A percentile compares a stretch with the other conserved stretches of the same genome.
phyloP scores from a whole-genome alignment of 495 filamentous ascomycete genomes.

The Penicillium maclennaniae region DNA sequence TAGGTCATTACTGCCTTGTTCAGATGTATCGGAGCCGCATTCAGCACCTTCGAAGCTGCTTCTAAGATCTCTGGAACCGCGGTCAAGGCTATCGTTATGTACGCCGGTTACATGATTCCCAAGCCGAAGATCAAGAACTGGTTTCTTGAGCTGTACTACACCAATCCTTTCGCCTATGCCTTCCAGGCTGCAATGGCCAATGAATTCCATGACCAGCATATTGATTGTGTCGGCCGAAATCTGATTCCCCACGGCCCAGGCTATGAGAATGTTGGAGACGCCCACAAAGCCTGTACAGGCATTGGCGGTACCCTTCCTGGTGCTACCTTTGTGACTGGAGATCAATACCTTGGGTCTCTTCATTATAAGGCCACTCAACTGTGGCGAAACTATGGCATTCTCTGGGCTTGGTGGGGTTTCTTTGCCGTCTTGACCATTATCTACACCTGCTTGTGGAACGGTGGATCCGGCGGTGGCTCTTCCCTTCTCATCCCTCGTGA shows the following conservation, averaged over 20 bases:
- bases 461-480: slow-evolving; percentile 21
- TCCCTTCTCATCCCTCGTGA: slow-evolving; percentile 39
- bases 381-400: slow-evolving; percentile 45
- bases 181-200: slow-evolving; percentile 65
- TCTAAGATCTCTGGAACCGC: slow-evolving; percentile 49
- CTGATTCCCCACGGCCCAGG: slow-evolving; percentile 37
- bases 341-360: slow-evolving; percentile 46
- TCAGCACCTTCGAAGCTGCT: slow-evolving; percentile 46
- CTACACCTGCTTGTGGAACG: slow-evolving; percentile 32
- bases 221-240: slow-evolving; percentile 45
- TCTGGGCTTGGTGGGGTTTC: slow-evolving; percentile 41
- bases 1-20: slow-evolving; percentile 48
- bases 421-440: slow-evolving; percentile 34
- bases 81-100: slow-evolving; percentile 51
- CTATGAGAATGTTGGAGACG: slow-evolving; percentile 23
- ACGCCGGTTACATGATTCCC: slow-evolving; percentile 55
- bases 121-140: slow-evolving; percentile 65
- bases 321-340: slow-evolving; percentile 37
- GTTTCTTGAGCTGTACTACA: slow-evolving; percentile 68
- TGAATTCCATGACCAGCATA: slow-evolving; percentile 56
- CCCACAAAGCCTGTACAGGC: slow-evolving; percentile 48
- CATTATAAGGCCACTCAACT: slow-evolving; percentile 42
- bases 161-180: slow-evolving; percentile 69
- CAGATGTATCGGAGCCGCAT: slow-evolving; percentile 44
- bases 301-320: slow-evolving; percentile 46